Evolutionary conservation across 2,329 filamentous ascomycete genomes (phyloP), one percentile per base, ranked within the genome.

Genomic region (Ceratocystis lukuohia): DNA sequence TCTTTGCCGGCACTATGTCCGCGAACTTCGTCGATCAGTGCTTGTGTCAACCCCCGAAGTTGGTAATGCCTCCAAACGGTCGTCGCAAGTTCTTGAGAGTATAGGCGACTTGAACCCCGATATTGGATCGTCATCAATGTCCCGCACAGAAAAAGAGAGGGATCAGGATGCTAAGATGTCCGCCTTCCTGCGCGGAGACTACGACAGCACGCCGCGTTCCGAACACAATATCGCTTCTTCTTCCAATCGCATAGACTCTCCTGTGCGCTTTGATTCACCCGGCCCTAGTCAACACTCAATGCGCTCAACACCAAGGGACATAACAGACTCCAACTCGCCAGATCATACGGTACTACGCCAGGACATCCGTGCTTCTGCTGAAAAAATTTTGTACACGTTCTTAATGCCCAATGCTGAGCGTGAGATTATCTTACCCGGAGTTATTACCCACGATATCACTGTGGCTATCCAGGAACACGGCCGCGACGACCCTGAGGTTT

Each of bases 351-450:
- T 96, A 56, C 84, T 88, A n/a, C 84, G 94, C 69, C 85, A 91
- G 69, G 94, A 99, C 73, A 91, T 99, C 71, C 85, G 91, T 67
- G 88, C 91, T 8, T 96, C 91, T 2, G 95, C 95, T 0, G 94
- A 97, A 78, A 96, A 96, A 81, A 96, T 99, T 63, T 82, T 99
- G n/a, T 99, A 96, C 77, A 97, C 93, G 1, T 99, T 94, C 74
- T 81, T 99, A 5, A 84, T 99, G 1, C 91, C 92, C 0, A 92
- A 91, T n/a, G 90, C 94, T 0, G 94, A 99, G 77, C 86, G 95
- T 71, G 94, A 99, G 76, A 97, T 99, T 71, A 91, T 92, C 61
- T 83, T 99, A 5, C 93, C 94, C 0, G 88, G 92, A 69, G 86
- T 86, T 44, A 96, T 97, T 73, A 88, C 93, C 0, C 83, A 88